phyloP scores from a whole-genome alignment of 78 protist species.

The Dictyostelium capitatum region DNA sequence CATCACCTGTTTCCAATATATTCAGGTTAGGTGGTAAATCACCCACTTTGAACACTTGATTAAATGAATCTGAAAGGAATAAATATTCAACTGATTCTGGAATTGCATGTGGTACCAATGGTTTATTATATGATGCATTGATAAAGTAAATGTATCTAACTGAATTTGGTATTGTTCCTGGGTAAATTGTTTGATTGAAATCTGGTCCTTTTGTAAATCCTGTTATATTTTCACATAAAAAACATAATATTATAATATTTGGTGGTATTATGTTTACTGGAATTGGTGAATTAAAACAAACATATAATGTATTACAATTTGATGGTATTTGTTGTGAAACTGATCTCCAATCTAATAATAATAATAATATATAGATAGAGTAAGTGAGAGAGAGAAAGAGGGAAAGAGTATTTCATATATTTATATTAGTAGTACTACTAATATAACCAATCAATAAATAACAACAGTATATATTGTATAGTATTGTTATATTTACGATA shows the following conservation, averaged over 20 bases:
- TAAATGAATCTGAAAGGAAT: background rate
- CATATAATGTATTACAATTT: conserved; percentile 3
- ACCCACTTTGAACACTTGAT: background rate
- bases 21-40: background rate
- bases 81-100: conserved; percentile 3
- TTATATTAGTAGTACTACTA: background rate
- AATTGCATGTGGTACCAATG: conserved; percentile 7
- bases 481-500: conserved; percentile 2
- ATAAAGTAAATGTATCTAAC: conserved; percentile 11
- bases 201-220: conserved; percentile 11
- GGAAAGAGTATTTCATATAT: background rate
- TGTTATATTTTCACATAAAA: conserved; percentile 24
- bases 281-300: conserved; percentile 12
- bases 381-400: background rate
- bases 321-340: background rate
- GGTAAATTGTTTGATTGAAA: conserved; percentile 15
- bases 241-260: conserved; percentile 13
- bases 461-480: background rate
- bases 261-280: background rate
- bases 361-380: background rate
- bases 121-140: conserved; percentile 3
- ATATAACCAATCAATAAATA: background rate
- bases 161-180: conserved; percentile 35
- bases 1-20: conserved; percentile 1
- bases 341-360: conserved; percentile 22